phyloP scores from a whole-genome alignment of 352 stramenopile species.

The Labyrinthula sp. region DNA sequence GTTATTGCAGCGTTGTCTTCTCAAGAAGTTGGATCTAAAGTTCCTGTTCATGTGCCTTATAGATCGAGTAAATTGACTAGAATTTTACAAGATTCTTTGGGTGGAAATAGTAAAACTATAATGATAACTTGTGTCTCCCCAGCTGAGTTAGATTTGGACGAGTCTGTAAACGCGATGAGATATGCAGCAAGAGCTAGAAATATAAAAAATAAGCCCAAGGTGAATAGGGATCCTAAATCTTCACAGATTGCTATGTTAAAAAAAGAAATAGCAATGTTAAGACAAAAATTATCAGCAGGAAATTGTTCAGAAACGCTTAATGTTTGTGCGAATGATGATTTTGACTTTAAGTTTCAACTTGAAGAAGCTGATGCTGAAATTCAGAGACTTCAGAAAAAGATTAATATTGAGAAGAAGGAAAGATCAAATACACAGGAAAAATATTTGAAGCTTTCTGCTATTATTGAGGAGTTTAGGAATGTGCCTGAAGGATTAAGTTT shows the following conservation, averaged over 20 bases:
- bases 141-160: constrained; percentile 75
- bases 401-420: constrained; percentile 13
- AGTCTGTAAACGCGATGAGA: constrained; percentile 77
- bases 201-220: constrained; percentile 83
- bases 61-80: constrained; percentile 88
- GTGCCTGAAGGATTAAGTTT: too few relatives aligned
- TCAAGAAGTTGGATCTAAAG: constrained; percentile 9
- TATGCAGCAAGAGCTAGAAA: constrained; percentile 87
- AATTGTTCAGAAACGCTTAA: not conserved
- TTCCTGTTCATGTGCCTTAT: constrained; percentile 67
- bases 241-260: constrained; percentile 67
- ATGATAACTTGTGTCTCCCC: constrained; percentile 84
- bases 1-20: constrained; percentile 38
- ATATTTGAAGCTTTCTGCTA: constrained; percentile 15
- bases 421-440: constrained; percentile 25
- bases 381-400: not conserved
- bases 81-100: constrained; percentile 68
- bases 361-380: constrained; percentile 5
- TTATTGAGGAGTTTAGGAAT: too few relatives aligned
- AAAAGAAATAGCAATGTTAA: constrained; percentile 55
- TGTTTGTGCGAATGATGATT: not conserved
- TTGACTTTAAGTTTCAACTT: constrained; percentile 1
- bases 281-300: constrained; percentile 2
- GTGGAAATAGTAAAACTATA: constrained; percentile 78
- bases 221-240: constrained; percentile 79